Evolutionary conservation across 306 rosid genomes (phyloP).

Genomic region (Pterocarpus macrocarpus): DNA sequence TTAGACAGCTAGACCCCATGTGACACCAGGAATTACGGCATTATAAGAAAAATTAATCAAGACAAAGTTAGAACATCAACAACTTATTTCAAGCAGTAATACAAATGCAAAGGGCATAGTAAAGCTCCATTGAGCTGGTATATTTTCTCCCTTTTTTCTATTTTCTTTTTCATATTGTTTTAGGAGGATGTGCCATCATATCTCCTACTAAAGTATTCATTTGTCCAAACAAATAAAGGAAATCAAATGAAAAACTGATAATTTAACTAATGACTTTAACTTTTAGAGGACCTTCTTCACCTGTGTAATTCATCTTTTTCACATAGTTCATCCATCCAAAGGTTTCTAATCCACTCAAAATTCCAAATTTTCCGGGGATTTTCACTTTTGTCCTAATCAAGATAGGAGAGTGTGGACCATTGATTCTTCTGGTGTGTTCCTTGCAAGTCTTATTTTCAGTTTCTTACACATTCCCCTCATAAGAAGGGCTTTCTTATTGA

Average conservation of each 20-base stretch:
- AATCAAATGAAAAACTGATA: neutral
- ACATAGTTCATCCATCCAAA: neutral
- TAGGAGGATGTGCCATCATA: constrained; percentile 14
- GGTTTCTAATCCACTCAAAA: neutral
- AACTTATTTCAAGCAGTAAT: constrained; percentile 10
- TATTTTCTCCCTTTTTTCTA: neutral
- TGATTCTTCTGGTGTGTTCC: too few relatives aligned
- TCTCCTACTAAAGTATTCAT: constrained; percentile 1
- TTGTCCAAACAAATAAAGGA: neutral
- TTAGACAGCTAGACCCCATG: neutral
- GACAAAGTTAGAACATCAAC: constrained; percentile 1
- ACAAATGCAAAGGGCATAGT: constrained; percentile 7
- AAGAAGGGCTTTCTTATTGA: too few relatives aligned
- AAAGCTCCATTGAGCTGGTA: neutral
- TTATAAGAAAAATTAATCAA: neutral
- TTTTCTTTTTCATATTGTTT: neutral
- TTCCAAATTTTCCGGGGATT: neutral
- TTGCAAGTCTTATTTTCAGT: too few relatives aligned
- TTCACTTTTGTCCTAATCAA: neutral
- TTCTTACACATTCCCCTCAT: neutral
- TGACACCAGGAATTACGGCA: neutral
- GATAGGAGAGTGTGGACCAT: neutral
- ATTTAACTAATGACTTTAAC: neutral
- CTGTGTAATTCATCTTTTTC: neutral
- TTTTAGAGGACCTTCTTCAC: neutral